phyloP scores from a whole-genome alignment of 1,284 basidiomycete species.

The Leccinum solheimii region DNA sequence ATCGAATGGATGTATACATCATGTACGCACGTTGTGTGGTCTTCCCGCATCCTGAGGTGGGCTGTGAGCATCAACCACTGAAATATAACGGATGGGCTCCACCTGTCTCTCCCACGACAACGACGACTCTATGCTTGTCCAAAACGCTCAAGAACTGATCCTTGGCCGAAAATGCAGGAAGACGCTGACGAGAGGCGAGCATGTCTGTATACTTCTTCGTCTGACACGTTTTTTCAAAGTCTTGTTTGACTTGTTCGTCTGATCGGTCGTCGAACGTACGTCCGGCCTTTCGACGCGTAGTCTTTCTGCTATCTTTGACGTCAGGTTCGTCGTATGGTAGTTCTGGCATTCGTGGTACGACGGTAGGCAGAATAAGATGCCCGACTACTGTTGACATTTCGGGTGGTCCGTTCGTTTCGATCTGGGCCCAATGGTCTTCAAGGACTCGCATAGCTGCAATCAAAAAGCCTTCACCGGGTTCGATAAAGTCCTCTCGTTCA shows the following conservation, averaged over 20 bases:
- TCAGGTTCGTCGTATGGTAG: not conserved
- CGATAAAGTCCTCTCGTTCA: conserved; percentile 56
- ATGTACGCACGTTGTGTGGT: conserved; percentile 69
- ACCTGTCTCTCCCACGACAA: conserved; percentile 87
- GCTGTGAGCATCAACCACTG: conserved; percentile 10
- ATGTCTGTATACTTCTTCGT: conserved; percentile 59
- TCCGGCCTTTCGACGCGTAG: conserved; percentile 15
- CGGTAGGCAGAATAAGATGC: conserved; percentile 11
- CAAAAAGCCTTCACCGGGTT: conserved; percentile 70
- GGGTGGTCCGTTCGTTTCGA: conserved; percentile 73
- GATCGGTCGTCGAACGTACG: conserved; percentile 45
- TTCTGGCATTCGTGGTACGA: conserved; percentile 1
- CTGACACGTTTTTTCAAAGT: conserved; percentile 51
- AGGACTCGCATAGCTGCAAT: conserved; percentile 76
- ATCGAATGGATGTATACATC: not conserved
- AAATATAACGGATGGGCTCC: conserved; percentile 1
- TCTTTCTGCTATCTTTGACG: not conserved
- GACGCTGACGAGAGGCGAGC: conserved; percentile 53
- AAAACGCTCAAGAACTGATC: conserved; percentile 65
- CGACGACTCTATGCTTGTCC: conserved; percentile 64
- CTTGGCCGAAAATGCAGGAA: conserved; percentile 78
- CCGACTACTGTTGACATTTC: conserved; percentile 66
- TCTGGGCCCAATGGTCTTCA: conserved; percentile 65
- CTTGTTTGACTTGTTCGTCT: conserved; percentile 54
- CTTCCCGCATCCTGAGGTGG: conserved; percentile 77